These are phyloP conservation scores for Elongisporangium undulatum DNA, from an alignment of 352 stramenopile species.

Conservation along the genomic window DNA sequence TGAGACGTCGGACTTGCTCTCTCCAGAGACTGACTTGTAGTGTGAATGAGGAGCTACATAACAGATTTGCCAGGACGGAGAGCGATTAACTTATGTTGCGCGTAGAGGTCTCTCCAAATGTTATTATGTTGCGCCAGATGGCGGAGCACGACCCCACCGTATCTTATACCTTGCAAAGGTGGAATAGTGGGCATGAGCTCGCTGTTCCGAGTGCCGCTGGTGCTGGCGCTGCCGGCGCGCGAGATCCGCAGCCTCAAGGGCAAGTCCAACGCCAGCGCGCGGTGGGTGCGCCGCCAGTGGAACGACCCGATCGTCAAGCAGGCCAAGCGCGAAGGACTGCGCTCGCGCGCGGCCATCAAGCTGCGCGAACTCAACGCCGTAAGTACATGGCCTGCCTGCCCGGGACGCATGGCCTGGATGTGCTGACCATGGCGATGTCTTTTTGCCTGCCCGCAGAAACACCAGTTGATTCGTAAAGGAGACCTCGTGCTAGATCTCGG, in stretches of 20 bases:
- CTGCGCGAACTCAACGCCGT: constrained; percentile 79
- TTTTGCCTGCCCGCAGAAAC: constrained; percentile 29
- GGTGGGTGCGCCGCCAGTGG: constrained; percentile 84
- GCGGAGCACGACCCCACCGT: neutral
- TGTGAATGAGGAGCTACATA: neutral
- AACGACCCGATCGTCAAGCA: constrained; percentile 82
- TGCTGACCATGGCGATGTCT: neutral
- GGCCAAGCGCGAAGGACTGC: constrained; percentile 76
- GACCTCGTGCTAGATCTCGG: constrained; percentile 82
- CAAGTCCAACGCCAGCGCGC: constrained; percentile 79
- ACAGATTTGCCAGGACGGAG: neutral
- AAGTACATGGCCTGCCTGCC: too few relatives aligned
- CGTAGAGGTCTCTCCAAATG: neutral
- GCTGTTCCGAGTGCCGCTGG: constrained; percentile 7
- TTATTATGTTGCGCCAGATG: neutral
- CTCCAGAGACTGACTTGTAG: neutral
- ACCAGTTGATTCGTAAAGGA: constrained; percentile 55
- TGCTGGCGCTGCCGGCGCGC: constrained; percentile 19
- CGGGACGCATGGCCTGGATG: too few relatives aligned
- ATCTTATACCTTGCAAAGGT: neutral
- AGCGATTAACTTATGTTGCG: neutral
- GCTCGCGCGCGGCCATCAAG: constrained; percentile 80
- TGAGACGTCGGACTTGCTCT: constrained; percentile 1
- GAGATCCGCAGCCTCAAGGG: constrained; percentile 76
- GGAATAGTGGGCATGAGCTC: constrained; percentile 24